Evolutionary conservation across 2,329 filamentous ascomycete genomes (phyloP).

Genomic region (Penicillium digitatum): DNA sequence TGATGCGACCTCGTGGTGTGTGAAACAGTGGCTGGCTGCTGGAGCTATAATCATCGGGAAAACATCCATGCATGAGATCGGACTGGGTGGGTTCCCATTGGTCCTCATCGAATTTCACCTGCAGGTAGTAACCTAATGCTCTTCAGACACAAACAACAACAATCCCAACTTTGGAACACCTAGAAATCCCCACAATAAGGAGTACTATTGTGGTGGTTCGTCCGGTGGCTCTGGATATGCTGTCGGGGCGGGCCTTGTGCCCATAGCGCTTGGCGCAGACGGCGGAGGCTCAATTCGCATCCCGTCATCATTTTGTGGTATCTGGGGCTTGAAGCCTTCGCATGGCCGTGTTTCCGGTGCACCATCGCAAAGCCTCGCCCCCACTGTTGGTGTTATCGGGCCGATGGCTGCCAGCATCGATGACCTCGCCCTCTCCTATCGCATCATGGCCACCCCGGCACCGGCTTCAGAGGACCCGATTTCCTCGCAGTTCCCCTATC

Average conservation of each 20-base stretch:
- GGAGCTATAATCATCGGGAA: conserved; percentile 74
- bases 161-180: conserved; percentile 73
- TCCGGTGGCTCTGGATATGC: conserved; percentile 73
- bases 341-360: conserved; percentile 63
- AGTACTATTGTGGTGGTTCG: conserved; percentile 77
- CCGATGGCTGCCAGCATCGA: conserved; percentile 72
- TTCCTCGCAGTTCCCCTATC: conserved; percentile 59
- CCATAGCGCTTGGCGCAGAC: conserved; percentile 69
- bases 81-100: conserved; percentile 52
- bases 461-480: conserved; percentile 51
- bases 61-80: conserved; percentile 75
- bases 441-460: conserved; percentile 70
- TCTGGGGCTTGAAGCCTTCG: conserved; percentile 76
- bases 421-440: conserved; percentile 79
- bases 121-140: conserved; percentile 1
- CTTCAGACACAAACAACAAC: conserved; percentile 70
- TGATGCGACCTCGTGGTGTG: conserved; percentile 64
- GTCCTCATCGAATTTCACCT: neutral
- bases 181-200: conserved; percentile 69
- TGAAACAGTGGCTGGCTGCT: conserved; percentile 65
- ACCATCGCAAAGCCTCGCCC: conserved; percentile 57
- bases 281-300: conserved; percentile 73
- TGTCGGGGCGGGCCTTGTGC: conserved; percentile 65
- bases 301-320: conserved; percentile 69
- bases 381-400: conserved; percentile 64